A percentile compares a stretch with the other conserved stretches of the same genome.
These are phyloP conservation scores for Trametes meyenii DNA, from an alignment of 768 basidiomycete species.

Conservation along the genomic window DNA sequence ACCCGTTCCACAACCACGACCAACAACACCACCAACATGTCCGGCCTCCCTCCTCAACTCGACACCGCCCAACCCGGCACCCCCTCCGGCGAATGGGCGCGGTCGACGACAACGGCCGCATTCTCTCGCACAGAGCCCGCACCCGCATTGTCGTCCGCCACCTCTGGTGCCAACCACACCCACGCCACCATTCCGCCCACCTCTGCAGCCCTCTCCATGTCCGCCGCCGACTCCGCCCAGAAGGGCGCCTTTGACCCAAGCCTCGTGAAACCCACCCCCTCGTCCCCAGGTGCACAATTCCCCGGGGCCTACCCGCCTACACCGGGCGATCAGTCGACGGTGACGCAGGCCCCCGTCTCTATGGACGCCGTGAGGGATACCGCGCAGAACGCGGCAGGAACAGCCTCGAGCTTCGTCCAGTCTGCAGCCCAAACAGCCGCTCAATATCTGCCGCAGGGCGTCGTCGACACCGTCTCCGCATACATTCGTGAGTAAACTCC, in stretches of 20 bases:
- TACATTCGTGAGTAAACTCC: slow-evolving; percentile 27
- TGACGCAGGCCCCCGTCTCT: neutral
- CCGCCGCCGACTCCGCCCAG: slow-evolving; percentile 15
- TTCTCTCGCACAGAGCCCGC: slow-evolving; percentile 22
- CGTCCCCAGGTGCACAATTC: slow-evolving; percentile 16
- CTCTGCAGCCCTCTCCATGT: slow-evolving; percentile 10
- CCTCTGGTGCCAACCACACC: neutral
- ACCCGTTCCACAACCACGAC: too few relatives aligned
- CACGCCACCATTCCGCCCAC: neutral
- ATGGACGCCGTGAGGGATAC: slow-evolving; percentile 14
- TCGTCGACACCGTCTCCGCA: slow-evolving; percentile 28
- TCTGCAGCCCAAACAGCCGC: slow-evolving; percentile 23
- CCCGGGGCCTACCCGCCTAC: slow-evolving; percentile 26
- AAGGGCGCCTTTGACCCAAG: slow-evolving; percentile 19
- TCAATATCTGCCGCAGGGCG: slow-evolving; percentile 26
- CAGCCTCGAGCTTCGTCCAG: slow-evolving; percentile 13
- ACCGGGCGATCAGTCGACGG: slow-evolving; percentile 8
- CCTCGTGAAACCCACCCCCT: neutral
- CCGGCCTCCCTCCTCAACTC: slow-evolving; percentile 22
- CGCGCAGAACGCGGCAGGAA: slow-evolving; percentile 8
- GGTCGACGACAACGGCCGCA: slow-evolving; percentile 27
- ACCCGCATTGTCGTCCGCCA: slow-evolving; percentile 6
- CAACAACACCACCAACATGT: slow-evolving; percentile 14
- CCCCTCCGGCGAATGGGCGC: slow-evolving; percentile 27
- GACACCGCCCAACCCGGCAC: slow-evolving; percentile 24